Percentiles rank a stretch among this genome's conserved stretches.
Conservation (phyloP, 495 filamentous ascomycete species). For the Penicillium roqueforti region DNA sequence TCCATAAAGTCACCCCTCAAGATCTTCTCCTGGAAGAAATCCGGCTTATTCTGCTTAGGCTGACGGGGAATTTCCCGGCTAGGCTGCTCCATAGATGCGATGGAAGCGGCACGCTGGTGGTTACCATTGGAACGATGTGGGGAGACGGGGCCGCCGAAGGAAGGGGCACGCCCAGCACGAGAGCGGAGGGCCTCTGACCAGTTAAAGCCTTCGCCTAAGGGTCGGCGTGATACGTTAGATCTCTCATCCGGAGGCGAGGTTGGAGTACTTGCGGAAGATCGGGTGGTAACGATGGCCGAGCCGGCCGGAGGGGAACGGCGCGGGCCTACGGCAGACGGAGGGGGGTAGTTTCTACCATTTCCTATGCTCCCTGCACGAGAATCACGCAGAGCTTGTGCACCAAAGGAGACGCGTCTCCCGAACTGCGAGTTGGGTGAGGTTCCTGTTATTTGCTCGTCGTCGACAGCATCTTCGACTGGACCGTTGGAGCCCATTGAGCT, state of each 20-base stretch:
- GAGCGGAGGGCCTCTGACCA: constrained; percentile 91
- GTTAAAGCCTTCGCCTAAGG: constrained; percentile 84
- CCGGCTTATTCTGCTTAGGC: constrained; percentile 67
- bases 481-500: constrained; percentile 67
- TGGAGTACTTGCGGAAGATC: constrained; percentile 40
- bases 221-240: constrained; percentile 49
- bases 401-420: constrained; percentile 83
- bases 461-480: constrained; percentile 82
- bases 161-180: constrained; percentile 78
- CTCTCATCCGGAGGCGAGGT: constrained; percentile 37
- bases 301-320: constrained; percentile 25
- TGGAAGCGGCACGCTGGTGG: constrained; percentile 57
- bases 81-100: constrained; percentile 63
- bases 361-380: constrained; percentile 49
- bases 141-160: constrained; percentile 46
- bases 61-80: constrained; percentile 64
- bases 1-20: constrained; percentile 98
- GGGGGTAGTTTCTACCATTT: constrained; percentile 45
- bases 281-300: constrained; percentile 20
- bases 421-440: constrained; percentile 65
- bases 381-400: constrained; percentile 78
- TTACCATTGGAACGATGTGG: constrained; percentile 31
- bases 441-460: constrained; percentile 65
- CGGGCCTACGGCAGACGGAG: constrained; percentile 20
- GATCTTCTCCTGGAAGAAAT: constrained; percentile 93